Evolutionary conservation across 106 monocot species (phyloP).

Genomic region (Acanthochlamys bracteata): DNA sequence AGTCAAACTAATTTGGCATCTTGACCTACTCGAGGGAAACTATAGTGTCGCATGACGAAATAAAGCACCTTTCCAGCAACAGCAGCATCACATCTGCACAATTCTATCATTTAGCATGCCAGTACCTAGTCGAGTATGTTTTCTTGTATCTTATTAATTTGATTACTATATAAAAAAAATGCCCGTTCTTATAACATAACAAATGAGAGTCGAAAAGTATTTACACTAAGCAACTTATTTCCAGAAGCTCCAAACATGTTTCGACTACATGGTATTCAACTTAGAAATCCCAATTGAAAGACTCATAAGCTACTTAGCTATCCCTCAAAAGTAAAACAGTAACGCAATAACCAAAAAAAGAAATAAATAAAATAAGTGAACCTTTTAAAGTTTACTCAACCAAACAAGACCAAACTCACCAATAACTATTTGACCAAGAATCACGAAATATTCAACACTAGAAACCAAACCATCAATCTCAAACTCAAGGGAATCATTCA

Average conservation of each 20-base stretch:
- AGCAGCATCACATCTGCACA: too few relatives aligned
- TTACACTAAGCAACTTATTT: background rate
- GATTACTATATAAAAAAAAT: background rate
- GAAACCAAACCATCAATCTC: background rate
- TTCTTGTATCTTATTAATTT: too few relatives aligned
- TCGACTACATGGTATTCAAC: background rate
- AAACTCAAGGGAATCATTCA: background rate
- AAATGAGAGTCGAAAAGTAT: background rate
- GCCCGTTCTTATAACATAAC: background rate
- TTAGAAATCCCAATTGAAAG: background rate
- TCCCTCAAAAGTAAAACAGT: too few relatives aligned
- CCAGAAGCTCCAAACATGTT: background rate
- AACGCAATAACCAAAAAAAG: background rate
- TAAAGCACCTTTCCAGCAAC: too few relatives aligned
- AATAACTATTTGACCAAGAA: too few relatives aligned
- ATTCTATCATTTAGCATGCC: too few relatives aligned
- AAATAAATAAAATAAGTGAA: background rate
- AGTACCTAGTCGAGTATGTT: too few relatives aligned
- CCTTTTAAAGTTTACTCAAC: background rate
- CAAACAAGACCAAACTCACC: background rate
- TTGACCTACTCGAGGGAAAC: too few relatives aligned
- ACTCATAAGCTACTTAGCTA: background rate
- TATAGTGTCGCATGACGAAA: too few relatives aligned
- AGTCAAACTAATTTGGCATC: too few relatives aligned
- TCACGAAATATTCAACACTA: too few relatives aligned